These are phyloP conservation scores for Salix exigua DNA, from an alignment of 345 rosid genomes.

Conservation along the genomic window DNA sequence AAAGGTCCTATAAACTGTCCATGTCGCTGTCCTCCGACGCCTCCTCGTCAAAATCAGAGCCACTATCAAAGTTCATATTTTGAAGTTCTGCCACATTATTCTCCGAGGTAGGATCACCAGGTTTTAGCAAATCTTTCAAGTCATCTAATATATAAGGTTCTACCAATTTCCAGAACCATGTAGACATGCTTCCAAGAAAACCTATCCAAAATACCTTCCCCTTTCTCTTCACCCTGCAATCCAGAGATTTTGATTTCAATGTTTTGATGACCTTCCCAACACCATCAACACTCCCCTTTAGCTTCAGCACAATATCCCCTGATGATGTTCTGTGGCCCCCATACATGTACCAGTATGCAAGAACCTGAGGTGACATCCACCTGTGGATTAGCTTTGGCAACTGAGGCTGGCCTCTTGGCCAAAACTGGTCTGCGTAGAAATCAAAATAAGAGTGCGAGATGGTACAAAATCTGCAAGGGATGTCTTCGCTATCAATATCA, in stretches of 20 bases:
- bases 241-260: slow-evolving; percentile 54
- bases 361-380: slow-evolving; percentile 70
- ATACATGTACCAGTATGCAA: slow-evolving; percentile 87
- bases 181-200: slow-evolving; percentile 56
- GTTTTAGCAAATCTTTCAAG: slow-evolving; percentile 39
- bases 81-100: slow-evolving; percentile 21
- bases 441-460: slow-evolving; percentile 54
- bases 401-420: slow-evolving; percentile 51
- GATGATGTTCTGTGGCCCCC: slow-evolving; percentile 55
- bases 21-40: slow-evolving; percentile 23
- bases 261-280: slow-evolving; percentile 52
- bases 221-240: slow-evolving; percentile 69
- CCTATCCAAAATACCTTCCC: slow-evolving; percentile 78
- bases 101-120: slow-evolving; percentile 9
- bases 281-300: slow-evolving; percentile 63
- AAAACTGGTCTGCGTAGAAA: slow-evolving; percentile 74
- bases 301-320: slow-evolving; percentile 61
- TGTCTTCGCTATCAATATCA: slow-evolving; percentile 23
- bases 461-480: slow-evolving; percentile 49
- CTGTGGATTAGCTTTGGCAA: slow-evolving; percentile 84
- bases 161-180: slow-evolving; percentile 60
- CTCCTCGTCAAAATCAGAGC: slow-evolving; percentile 32
- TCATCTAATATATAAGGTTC: slow-evolving; percentile 58
- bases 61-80: slow-evolving; percentile 33
- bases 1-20: slow-evolving; percentile 6